Evolutionary conservation across 2,329 filamentous ascomycete species (phyloP).

Genomic region (Claviceps pusilla): DNA sequence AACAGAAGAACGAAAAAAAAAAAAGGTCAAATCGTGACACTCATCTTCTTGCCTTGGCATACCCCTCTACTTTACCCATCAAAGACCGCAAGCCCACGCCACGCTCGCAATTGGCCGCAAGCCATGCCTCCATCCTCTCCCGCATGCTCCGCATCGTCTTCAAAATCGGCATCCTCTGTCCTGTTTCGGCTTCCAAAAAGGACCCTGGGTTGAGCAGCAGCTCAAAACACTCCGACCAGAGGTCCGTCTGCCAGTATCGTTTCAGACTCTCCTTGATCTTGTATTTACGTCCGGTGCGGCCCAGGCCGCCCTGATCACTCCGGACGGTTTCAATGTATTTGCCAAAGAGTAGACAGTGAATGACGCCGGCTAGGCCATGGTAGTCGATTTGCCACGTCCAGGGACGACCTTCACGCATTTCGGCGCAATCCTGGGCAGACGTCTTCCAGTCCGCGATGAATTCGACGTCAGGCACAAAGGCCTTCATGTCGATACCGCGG

Average conservation of each 20-base stretch:
- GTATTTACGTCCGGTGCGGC: slow-evolving; percentile 53
- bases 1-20: too few relatives aligned
- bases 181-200: slow-evolving; percentile 48
- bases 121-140: slow-evolving; percentile 70
- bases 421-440: slow-evolving; percentile 71
- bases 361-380: slow-evolving; percentile 73
- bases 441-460: slow-evolving; percentile 97
- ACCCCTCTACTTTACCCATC: slow-evolving; percentile 47
- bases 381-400: slow-evolving; percentile 99
- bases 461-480: slow-evolving; percentile 55
- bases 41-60: slow-evolving; percentile 23
- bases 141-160: slow-evolving; percentile 53
- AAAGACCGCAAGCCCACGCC: slow-evolving; percentile 58
- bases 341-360: slow-evolving; percentile 83
- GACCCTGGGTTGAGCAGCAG: slow-evolving; percentile 68
- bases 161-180: slow-evolving; percentile 54
- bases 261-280: slow-evolving; percentile 72
- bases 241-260: slow-evolving; percentile 89
- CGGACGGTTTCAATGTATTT: slow-evolving; percentile 78
- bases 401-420: slow-evolving; percentile 84
- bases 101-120: slow-evolving; percentile 68
- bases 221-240: slow-evolving; percentile 75
- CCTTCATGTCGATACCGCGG: slow-evolving; percentile 81
- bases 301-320: slow-evolving; percentile 38
- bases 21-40: too few relatives aligned